Conservation (phyloP, 495 filamentous ascomycete species). For the Aspergillus coremiiformis region DNA sequence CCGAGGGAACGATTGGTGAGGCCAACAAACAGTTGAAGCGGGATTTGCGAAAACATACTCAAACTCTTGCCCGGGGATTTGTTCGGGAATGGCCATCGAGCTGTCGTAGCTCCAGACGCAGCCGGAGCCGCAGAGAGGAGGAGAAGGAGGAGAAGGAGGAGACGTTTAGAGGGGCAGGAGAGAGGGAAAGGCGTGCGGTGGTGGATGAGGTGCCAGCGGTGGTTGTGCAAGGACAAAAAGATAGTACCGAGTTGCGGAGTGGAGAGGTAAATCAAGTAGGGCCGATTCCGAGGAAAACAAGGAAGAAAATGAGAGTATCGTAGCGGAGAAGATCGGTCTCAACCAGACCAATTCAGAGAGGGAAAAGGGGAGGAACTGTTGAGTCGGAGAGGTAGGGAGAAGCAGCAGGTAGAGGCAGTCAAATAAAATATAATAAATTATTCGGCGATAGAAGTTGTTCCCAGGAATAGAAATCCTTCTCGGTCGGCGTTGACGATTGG, state of each 20-base stretch:
- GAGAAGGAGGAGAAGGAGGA: conserved; percentile 1
- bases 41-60: conserved; percentile 31
- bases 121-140: conserved; percentile 19
- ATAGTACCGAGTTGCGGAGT: conserved; percentile 14
- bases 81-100: conserved; percentile 38
- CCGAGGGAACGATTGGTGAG: too few species aligned
- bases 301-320: conserved; percentile 1
- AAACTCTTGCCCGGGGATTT: conserved; percentile 35
- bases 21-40: background rate
- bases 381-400: too few species aligned
- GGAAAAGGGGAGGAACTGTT: too few species aligned
- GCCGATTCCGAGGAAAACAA: conserved; percentile 8
- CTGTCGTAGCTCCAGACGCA: conserved; percentile 33
- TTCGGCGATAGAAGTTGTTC: too few species aligned
- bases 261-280: conserved; percentile 3
- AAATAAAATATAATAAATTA: too few species aligned
- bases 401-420: too few species aligned
- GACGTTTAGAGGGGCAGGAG: background rate
- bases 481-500: too few species aligned
- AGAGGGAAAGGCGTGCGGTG: conserved; percentile 1
- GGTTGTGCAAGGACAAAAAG: conserved; percentile 2
- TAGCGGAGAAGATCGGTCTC: conserved; percentile 3
- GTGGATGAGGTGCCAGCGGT: conserved; percentile 3
- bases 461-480: too few species aligned
- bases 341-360: too few species aligned